phyloP scores from a whole-genome alignment of 257 asterid genomes.

The Echium plantagineum region DNA sequence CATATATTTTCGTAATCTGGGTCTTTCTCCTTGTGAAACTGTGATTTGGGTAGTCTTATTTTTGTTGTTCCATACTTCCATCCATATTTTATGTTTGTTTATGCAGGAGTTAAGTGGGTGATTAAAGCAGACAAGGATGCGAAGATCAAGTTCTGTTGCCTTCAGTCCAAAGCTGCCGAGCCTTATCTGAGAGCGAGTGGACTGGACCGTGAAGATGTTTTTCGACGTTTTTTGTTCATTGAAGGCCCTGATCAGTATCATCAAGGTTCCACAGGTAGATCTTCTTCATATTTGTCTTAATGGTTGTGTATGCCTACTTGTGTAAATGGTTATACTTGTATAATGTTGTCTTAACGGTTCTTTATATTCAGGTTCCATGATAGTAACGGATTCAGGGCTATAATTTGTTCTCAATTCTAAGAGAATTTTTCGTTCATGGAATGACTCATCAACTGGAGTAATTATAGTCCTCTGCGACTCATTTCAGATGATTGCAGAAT shows the following conservation, averaged over 20 bases:
- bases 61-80: slow-evolving; percentile 2
- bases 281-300: not conserved
- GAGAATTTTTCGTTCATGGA: too few relatives aligned
- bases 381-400: too few relatives aligned
- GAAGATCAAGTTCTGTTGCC: slow-evolving; percentile 81
- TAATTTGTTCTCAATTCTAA: too few relatives aligned
- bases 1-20: not conserved
- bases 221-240: slow-evolving; percentile 64
- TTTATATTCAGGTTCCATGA: not conserved
- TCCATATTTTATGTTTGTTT: slow-evolving; percentile 1
- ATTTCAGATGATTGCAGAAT: too few relatives aligned
- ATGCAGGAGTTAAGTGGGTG: slow-evolving; percentile 77
- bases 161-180: slow-evolving; percentile 87
- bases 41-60: not conserved
- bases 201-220: slow-evolving; percentile 57
- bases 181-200: slow-evolving; percentile 69
- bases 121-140: slow-evolving; percentile 58
- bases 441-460: too few relatives aligned
- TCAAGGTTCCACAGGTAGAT: slow-evolving; percentile 80
- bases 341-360: not conserved
- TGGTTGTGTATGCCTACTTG: too few relatives aligned
- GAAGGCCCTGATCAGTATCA: slow-evolving; percentile 76
- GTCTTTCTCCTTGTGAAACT: not conserved
- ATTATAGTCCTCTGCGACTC: too few relatives aligned
- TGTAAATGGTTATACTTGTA: too few relatives aligned